phyloP scores from a whole-genome alignment of 352 stramenopile genomes.

The Pythium rishiriense region DNA sequence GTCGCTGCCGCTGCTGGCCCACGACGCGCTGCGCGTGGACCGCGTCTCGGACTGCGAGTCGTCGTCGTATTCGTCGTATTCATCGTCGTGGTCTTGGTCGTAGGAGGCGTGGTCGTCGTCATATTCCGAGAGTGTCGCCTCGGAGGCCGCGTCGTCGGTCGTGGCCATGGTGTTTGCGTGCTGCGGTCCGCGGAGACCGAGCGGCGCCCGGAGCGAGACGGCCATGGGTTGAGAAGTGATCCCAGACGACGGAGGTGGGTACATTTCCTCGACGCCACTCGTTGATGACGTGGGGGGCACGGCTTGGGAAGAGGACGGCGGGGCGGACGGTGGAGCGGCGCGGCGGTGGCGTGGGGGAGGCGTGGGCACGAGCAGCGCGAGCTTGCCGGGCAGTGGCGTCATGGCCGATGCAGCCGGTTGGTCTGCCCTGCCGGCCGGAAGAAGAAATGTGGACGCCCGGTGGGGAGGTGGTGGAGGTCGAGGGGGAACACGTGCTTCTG shows the following conservation, averaged over 20 bases:
- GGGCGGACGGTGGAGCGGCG: no score
- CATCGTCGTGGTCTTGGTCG: slow-evolving; percentile 11
- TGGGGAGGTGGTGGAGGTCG: neutral
- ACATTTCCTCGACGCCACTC: neutral
- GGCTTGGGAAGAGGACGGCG: no score
- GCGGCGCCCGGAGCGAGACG: no score
- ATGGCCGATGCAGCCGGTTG: neutral
- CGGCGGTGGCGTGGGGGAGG: neutral
- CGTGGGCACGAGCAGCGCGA: neutral
- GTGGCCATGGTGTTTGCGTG: no score
- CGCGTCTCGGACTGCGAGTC: slow-evolving; percentile 2
- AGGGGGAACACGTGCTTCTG: slow-evolving; percentile 1
- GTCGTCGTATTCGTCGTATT: slow-evolving; percentile 12
- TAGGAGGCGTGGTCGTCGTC: slow-evolving; percentile 3
- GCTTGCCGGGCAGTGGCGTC: neutral
- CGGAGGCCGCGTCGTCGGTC: neutral
- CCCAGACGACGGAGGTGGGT: neutral
- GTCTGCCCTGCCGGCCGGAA: neutral
- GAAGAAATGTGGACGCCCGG: neutral
- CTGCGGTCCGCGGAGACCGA: no score
- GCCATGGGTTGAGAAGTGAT: slow-evolving; percentile 7
- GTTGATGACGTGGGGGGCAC: neutral
- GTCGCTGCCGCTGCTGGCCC: neutral
- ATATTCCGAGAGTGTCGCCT: slow-evolving; percentile 4
- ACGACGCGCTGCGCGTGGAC: slow-evolving; percentile 9